These are phyloP conservation scores for Salvia hispanica DNA, from an alignment of 257 asterid species.

Conservation along the genomic window DNA sequence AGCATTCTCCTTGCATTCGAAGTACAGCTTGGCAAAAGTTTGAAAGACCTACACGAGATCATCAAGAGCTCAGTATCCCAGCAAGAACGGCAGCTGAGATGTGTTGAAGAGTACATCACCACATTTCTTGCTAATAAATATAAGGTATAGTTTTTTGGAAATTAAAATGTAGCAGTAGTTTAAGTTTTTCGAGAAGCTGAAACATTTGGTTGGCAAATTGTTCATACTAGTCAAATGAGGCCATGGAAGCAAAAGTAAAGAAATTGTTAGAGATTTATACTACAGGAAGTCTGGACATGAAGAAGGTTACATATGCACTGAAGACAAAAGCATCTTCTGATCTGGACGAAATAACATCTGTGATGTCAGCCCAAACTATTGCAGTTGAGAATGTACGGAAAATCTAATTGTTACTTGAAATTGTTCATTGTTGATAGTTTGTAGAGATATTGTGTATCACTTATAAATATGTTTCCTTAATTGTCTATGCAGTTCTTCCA, in stretches of 20 bases:
- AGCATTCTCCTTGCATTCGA: conserved; percentile 60
- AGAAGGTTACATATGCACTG: conserved; percentile 47
- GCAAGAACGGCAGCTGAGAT: conserved; percentile 67
- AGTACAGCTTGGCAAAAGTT: conserved; percentile 57
- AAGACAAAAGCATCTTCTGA: conserved; percentile 60
- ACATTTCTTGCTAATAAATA: conserved; percentile 63
- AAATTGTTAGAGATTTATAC: conserved; percentile 54
- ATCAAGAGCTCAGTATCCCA: conserved; percentile 58
- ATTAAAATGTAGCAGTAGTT: background rate
- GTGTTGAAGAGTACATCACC: conserved; percentile 49
- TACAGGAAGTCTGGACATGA: conserved; percentile 51
- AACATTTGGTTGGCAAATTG: conserved; percentile 16
- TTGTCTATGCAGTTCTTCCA: conserved; percentile 50
- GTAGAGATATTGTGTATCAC: background rate
- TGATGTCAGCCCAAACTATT: conserved; percentile 49
- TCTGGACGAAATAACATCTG: conserved; percentile 55
- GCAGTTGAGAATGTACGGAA: conserved; percentile 61
- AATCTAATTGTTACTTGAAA: background rate
- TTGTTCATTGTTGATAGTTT: background rate
- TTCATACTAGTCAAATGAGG: conserved; percentile 51
- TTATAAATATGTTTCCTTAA: background rate
- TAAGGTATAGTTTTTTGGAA: conserved; percentile 47
- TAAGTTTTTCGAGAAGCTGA: conserved; percentile 30
- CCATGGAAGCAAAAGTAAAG: conserved; percentile 61
- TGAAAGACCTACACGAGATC: conserved; percentile 63